These are phyloP conservation scores for Circinella minor DNA, from an alignment of 371 early-diverging fungal species.

Conservation along the genomic window DNA sequence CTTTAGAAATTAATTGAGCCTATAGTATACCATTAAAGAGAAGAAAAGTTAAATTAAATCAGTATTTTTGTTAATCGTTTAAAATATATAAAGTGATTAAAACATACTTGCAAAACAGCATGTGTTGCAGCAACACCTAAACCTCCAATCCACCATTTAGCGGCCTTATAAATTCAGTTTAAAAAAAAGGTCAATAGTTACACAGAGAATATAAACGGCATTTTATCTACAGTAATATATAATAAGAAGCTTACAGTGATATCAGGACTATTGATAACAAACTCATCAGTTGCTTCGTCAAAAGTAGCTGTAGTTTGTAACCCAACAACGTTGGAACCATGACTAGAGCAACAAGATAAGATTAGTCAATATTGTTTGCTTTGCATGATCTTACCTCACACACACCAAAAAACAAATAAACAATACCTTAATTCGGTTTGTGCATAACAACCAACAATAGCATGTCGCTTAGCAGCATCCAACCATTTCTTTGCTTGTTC, in stretches of 20 bases:
- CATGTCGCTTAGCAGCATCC: conserved; percentile 67
- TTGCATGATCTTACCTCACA: conserved; percentile 82
- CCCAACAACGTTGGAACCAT: conserved; percentile 81
- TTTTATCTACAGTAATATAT: no score
- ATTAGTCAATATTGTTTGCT: conserved; percentile 78
- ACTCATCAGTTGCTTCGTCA: conserved; percentile 77
- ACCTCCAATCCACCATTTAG: conserved; percentile 95
- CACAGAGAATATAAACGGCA: no score
- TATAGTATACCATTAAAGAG: conserved; percentile 4
- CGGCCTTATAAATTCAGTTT: conserved; percentile 41
- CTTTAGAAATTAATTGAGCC: conserved; percentile 80
- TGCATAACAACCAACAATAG: conserved; percentile 87
- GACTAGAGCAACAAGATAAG: conserved; percentile 16
- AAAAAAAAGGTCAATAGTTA: not conserved
- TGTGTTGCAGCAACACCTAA: conserved; percentile 70
- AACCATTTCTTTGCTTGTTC: conserved; percentile 77
- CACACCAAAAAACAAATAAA: conserved; percentile 47
- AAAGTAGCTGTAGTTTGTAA: conserved; percentile 87
- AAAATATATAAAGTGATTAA: no score
- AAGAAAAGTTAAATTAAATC: no score
- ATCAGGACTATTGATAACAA: conserved; percentile 81
- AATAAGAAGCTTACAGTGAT: conserved; percentile 50
- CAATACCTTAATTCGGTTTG: conserved; percentile 80
- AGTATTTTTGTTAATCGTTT: no score
- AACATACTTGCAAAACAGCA: conserved; percentile 69